Conservation (phyloP, 1,284 basidiomycete species). For the Golubevia pallescens region DNA sequence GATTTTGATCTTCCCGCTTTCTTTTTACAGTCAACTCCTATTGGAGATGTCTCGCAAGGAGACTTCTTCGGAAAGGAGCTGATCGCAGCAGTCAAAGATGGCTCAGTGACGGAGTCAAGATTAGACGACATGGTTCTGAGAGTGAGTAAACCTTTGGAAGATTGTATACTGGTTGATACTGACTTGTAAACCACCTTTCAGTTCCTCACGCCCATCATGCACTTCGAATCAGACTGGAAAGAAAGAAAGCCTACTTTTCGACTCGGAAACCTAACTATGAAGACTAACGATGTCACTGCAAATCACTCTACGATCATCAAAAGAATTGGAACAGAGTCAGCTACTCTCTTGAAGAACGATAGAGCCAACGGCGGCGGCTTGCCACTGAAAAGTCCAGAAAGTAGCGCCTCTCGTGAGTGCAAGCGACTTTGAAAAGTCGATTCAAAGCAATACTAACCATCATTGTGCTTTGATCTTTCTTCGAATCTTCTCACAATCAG, state of each 20-base stretch:
- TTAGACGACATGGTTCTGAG: conserved; percentile 65
- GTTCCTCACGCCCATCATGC: background rate
- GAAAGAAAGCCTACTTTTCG: conserved; percentile 35
- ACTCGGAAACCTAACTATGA: conserved; percentile 25
- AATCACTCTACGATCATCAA: conserved; percentile 33
- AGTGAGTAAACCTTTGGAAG: background rate
- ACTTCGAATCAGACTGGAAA: background rate
- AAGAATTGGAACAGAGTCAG: conserved; percentile 22
- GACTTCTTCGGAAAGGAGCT: conserved; percentile 66
- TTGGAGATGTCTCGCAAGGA: conserved; percentile 25
- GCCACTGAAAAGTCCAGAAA: background rate
- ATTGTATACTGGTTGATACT: background rate
- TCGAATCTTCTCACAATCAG: conserved; percentile 11
- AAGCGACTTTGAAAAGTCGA: background rate
- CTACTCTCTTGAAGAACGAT: conserved; percentile 43
- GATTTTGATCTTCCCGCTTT: conserved; percentile 6
- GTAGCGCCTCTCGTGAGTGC: background rate
- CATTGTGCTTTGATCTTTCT: no score
- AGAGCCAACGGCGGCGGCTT: conserved; percentile 1
- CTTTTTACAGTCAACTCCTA: conserved; percentile 8
- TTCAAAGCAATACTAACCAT: background rate
- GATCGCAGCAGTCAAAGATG: conserved; percentile 73
- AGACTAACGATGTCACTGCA: conserved; percentile 27
- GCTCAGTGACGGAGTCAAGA: conserved; percentile 73
- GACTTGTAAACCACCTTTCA: background rate